These are phyloP conservation scores for Eucalyptus curtisii DNA, from an alignment of 345 rosid genomes.

Conservation along the genomic window DNA sequence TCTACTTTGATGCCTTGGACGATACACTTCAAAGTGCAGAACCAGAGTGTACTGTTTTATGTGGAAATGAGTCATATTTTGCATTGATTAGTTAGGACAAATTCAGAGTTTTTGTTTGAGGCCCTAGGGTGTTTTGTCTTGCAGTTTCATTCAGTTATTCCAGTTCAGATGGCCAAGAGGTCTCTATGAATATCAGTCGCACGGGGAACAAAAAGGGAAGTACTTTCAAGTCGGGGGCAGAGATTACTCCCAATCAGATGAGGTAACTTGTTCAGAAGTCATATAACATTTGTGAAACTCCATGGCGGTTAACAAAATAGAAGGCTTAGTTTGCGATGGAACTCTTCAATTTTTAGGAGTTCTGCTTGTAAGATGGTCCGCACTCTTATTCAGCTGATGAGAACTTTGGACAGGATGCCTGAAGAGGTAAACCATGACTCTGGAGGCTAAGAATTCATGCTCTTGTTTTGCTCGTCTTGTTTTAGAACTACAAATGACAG, in stretches of 20 bases:
- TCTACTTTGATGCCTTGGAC: neutral
- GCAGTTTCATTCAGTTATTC: constrained; percentile 93
- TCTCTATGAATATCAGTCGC: constrained; percentile 74
- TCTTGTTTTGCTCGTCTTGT: neutral
- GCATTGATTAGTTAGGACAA: neutral
- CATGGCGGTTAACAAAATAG: neutral
- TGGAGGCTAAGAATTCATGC: neutral
- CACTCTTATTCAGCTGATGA: constrained; percentile 88
- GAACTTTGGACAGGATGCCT: constrained; percentile 93
- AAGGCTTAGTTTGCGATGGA: neutral
- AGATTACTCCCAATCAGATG: constrained; percentile 89
- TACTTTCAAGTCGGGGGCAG: constrained; percentile 56
- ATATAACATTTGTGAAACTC: neutral
- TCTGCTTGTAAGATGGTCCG: constrained; percentile 97
- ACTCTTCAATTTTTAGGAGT: constrained; percentile 36
- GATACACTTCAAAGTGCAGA: neutral
- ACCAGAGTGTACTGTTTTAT: neutral
- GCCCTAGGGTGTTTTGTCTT: neutral
- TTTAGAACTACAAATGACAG: neutral
- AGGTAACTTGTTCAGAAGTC: constrained; percentile 27
- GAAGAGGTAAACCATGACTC: constrained; percentile 48
- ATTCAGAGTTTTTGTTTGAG: neutral
- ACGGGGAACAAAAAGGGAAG: constrained; percentile 74
- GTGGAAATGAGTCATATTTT: neutral
- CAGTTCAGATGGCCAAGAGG: constrained; percentile 66